Evolutionary conservation across 1,284 basidiomycete genomes (phyloP).

Genomic region (Ustilago cynodontis): DNA sequence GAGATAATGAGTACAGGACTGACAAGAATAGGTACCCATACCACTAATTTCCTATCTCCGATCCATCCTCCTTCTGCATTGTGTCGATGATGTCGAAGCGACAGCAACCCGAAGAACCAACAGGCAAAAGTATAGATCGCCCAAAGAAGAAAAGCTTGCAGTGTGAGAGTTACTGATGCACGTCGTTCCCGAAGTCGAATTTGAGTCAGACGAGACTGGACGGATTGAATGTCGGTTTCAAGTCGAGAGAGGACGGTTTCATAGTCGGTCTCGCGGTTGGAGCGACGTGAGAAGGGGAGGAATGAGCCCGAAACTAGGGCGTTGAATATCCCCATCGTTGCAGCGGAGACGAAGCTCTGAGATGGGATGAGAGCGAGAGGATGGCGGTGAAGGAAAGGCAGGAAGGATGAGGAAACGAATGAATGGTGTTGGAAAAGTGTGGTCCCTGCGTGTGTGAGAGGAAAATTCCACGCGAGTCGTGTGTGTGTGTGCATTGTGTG

Average conservation of each 20-base stretch:
- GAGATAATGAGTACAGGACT: constrained; percentile 75
- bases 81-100: constrained; percentile 8
- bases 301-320: constrained; percentile 47
- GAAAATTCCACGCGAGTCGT: constrained; percentile 3
- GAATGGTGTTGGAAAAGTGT: background rate
- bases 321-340: constrained; percentile 51
- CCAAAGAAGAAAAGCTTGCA: constrained; percentile 86
- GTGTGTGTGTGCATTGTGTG: constrained; percentile 18
- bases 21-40: constrained; percentile 48
- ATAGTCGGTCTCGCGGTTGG: constrained; percentile 71
- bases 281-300: constrained; percentile 42
- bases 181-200: constrained; percentile 87
- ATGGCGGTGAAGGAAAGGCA: background rate
- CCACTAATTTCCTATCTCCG: constrained; percentile 5
- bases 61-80: constrained; percentile 3
- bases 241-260: constrained; percentile 73
- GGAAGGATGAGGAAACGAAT: background rate
- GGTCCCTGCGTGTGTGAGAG: constrained; percentile 4
- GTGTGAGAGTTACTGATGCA: constrained; percentile 81
- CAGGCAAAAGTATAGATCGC: constrained; percentile 82
- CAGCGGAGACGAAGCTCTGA: background rate
- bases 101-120: constrained; percentile 74
- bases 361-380: background rate
- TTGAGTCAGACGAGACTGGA: constrained; percentile 84
- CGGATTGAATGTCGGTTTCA: constrained; percentile 72